phyloP scores from a whole-genome alignment of 177 flowering plant genomes.

The Vitis hybrid region DNA sequence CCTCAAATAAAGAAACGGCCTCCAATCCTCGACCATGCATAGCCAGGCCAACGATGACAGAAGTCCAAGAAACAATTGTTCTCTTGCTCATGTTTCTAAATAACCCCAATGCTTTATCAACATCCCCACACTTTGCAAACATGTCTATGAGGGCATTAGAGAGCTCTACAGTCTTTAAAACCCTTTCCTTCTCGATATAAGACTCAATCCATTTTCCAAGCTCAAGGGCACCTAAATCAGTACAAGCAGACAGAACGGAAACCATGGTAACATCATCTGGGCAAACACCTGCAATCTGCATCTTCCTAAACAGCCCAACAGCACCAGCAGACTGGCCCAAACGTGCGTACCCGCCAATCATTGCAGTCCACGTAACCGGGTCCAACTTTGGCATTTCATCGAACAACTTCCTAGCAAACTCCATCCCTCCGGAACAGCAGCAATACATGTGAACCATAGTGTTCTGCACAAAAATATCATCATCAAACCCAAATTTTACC shows the following conservation, averaged over 20 bases:
- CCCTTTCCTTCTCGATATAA: slow-evolving; percentile 48
- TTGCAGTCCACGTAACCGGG: slow-evolving; percentile 69
- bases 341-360: slow-evolving; percentile 71
- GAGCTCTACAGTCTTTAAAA: slow-evolving; percentile 40
- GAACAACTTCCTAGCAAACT: slow-evolving; percentile 44
- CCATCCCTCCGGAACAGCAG: slow-evolving; percentile 41
- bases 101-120: slow-evolving; percentile 52
- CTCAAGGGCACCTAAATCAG: slow-evolving; percentile 65
- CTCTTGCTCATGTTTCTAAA: slow-evolving; percentile 51
- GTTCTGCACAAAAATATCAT: slow-evolving; percentile 56
- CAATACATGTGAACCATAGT: slow-evolving; percentile 72
- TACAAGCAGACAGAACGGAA: slow-evolving; percentile 61
- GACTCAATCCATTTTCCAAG: slow-evolving; percentile 66
- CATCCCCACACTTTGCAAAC: slow-evolving; percentile 85
- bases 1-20: slow-evolving; percentile 63
- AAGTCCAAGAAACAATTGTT: slow-evolving; percentile 75
- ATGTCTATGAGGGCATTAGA: slow-evolving; percentile 71
- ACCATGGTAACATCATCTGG: slow-evolving; percentile 73
- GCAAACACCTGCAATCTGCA: slow-evolving; percentile 52
- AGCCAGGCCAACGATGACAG: slow-evolving; percentile 69
- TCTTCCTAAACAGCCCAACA: slow-evolving; percentile 53
- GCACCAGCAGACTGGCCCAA: slow-evolving; percentile 45
- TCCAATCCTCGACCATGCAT: slow-evolving; percentile 70
- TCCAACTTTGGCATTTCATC: slow-evolving; percentile 57
- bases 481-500: slow-evolving; percentile 52